phyloP scores from a whole-genome alignment of 371 early-diverging fungal species.

The Rhizomucor pusillus region DNA sequence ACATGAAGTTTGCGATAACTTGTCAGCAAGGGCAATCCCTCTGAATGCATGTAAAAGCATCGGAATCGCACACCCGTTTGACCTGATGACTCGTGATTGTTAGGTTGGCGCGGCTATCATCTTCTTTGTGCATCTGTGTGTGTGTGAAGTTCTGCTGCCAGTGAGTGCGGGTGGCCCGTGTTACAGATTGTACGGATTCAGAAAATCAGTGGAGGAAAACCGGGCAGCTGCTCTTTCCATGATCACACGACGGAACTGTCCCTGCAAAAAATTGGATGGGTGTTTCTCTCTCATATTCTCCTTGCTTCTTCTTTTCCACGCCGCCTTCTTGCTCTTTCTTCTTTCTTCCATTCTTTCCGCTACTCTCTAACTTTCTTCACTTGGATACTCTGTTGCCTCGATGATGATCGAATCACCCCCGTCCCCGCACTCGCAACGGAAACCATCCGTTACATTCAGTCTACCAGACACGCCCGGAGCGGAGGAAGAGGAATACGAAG shows the following conservation, averaged over 20 bases:
- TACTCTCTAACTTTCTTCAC: neutral
- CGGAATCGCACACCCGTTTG: no score
- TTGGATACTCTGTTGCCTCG: no score
- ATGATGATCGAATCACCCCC: constrained; percentile 5
- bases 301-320: no score
- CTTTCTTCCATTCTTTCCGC: constrained; percentile 4
- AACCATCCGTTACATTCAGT: constrained; percentile 37
- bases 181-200: constrained; percentile 1
- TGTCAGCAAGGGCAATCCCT: no score
- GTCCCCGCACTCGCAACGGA: constrained; percentile 9
- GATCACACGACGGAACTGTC: constrained; percentile 4
- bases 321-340: neutral
- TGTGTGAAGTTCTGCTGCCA: no score
- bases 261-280: constrained; percentile 8
- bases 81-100: no score
- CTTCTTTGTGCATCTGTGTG: no score
- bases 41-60: no score
- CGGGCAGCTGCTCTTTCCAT: no score
- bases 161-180: no score
- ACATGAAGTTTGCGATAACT: neutral
- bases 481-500: constrained; percentile 13
- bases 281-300: neutral
- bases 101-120: no score
- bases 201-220: constrained; percentile 19
- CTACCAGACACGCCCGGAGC: constrained; percentile 8